Base-by-base conservation (phyloP, 1,139 yeast species). In the Candida frijolesensis region DNA sequence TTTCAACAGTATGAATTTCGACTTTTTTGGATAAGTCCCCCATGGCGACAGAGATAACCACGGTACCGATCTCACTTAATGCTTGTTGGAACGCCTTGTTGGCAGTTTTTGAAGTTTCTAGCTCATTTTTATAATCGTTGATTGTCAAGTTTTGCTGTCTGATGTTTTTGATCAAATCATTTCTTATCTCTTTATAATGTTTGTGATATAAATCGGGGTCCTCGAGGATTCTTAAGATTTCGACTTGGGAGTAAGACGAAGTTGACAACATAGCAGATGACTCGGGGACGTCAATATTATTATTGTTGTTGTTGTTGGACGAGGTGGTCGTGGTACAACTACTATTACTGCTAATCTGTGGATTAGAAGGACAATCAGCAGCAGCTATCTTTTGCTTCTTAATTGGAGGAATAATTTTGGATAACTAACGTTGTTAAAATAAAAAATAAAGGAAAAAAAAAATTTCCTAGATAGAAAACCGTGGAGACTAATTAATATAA, bases 11-110 rank as follows among this genome's bases (percentile, higher is more conserved):
- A 62, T 86, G 91, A 45, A 87, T 81, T 51, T 81, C 83, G 12
- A 87, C 94, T 62, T 86, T 87, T 60, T 87, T 88, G 32, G 89
- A 81, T 58, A 89, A 74, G 62, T 89, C 96, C 48, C 96, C 96
- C 79, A 84, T 85, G 27, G 96, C 92, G 19, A 89, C 95, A 8
- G 91, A 86, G 42, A 87, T 84, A 35, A 89, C 90, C 38, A 89
- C 94, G 19, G 88, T 85, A 44, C 94, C 94, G 34, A 89, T 86
- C 61, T 89, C 96, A 51, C 84, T 77, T 41, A 88, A 70, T 1
- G 95, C 94, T 61, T 83, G 82, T 62, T 85, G 87, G 68, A 87
- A 88, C 1, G 92, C 92, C 53, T 82, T 79, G 65, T 88, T 87
- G 42, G 91, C 89, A 50, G 78, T 74, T 59, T 79, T 83, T 19